phyloP scores from a whole-genome alignment of 805 yeast species.

The Monosporozyma aerobia region DNA sequence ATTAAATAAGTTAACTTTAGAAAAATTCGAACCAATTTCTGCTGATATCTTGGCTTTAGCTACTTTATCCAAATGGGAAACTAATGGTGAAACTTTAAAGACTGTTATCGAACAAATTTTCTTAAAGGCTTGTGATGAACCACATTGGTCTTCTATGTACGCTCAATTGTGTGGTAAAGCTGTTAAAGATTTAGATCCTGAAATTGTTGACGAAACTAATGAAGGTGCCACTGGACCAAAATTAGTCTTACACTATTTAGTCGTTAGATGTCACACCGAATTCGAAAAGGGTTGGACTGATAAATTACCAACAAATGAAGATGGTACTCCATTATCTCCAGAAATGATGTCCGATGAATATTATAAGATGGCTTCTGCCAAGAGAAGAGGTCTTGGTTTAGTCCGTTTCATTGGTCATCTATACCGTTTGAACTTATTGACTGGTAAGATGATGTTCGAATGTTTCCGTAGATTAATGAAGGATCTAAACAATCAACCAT shows the following conservation, averaged over 20 bases:
- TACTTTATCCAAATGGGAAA: constrained; percentile 79
- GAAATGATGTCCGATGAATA: constrained; percentile 96
- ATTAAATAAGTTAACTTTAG: constrained; percentile 88
- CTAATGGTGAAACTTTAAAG: constrained; percentile 70
- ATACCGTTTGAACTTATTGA: constrained; percentile 65
- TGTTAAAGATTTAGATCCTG: constrained; percentile 56
- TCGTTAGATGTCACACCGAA: constrained; percentile 83
- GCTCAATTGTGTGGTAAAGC: constrained; percentile 84
- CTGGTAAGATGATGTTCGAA: constrained; percentile 61
- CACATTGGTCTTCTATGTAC: constrained; percentile 95
- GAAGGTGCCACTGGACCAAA: constrained; percentile 52
- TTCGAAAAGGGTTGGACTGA: constrained; percentile 93
- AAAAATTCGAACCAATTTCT: constrained; percentile 75
- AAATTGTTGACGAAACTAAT: constrained; percentile 49
- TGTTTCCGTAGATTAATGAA: constrained; percentile 58
- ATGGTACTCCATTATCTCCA: constrained; percentile 65
- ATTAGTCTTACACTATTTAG: constrained; percentile 70
- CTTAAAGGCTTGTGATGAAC: constrained; percentile 95
- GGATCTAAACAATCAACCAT: constrained; percentile 47
- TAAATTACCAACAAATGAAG: constrained; percentile 70
- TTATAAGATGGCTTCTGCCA: constrained; percentile 77
- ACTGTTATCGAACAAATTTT: constrained; percentile 76
- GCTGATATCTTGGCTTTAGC: constrained; percentile 70
- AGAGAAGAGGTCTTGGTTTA: constrained; percentile 96
- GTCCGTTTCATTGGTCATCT: constrained; percentile 93